A percentile compares a stretch with the other conserved stretches of the same genome.
phyloP scores from a whole-genome alignment of 1,139 yeast species.

The Hemisphaericaspora subhashii region DNA sequence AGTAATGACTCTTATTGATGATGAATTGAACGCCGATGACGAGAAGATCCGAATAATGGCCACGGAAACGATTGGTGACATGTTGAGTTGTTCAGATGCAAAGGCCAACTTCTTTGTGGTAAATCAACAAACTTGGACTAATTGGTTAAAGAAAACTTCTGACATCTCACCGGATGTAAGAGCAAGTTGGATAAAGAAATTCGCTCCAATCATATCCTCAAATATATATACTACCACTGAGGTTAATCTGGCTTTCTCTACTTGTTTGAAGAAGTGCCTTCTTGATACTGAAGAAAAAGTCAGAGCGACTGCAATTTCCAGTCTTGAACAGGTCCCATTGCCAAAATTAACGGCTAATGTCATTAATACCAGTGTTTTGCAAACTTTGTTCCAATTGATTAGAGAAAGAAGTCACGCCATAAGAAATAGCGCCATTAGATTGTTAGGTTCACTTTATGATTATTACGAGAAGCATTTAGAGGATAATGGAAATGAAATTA shows the following conservation, averaged over 20 bases:
- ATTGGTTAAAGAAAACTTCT: constrained; percentile 71
- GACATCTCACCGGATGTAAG: constrained; percentile 70
- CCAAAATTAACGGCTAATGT: constrained; percentile 43
- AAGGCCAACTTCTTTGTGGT: constrained; percentile 58
- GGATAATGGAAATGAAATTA: constrained; percentile 14
- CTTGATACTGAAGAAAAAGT: constrained; percentile 78
- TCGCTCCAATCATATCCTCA: constrained; percentile 30
- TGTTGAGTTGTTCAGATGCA: constrained; percentile 44
- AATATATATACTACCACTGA: constrained; percentile 51
- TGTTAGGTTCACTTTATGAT: constrained; percentile 57
- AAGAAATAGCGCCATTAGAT: constrained; percentile 59
- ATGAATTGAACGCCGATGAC: constrained; percentile 75
- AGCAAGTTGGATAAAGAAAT: constrained; percentile 65
- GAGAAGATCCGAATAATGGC: constrained; percentile 64
- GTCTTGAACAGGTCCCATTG: constrained; percentile 43
- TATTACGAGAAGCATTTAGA: constrained; percentile 23
- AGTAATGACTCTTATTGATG: constrained; percentile 78
- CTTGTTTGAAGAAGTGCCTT: constrained; percentile 65
- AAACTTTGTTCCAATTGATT: constrained; percentile 58
- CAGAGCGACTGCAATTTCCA: constrained; percentile 58
- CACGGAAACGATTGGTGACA: constrained; percentile 69
- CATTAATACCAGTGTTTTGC: constrained; percentile 48
- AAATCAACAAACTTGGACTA: constrained; percentile 62
- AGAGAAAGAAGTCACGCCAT: constrained; percentile 70
- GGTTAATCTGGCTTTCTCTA: constrained; percentile 48